Base-by-base conservation (phyloP, 176 grass and related monocot genomes). In the Neostapfia colusana region DNA sequence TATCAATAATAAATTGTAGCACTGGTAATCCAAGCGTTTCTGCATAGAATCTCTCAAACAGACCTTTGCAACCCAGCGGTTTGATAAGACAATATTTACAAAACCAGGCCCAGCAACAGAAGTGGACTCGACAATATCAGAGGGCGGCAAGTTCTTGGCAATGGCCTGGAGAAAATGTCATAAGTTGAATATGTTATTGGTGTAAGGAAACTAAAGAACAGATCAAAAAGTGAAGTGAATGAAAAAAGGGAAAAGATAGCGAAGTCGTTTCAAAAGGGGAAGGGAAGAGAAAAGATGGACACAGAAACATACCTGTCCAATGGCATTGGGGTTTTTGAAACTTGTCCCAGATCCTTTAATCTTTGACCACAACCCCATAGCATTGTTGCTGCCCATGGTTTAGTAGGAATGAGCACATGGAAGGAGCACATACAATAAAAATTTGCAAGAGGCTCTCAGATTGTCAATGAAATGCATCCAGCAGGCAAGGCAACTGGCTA, bases 71-170 rank as follows among this genome's bases (percentile, higher is more conserved):
- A 99, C 84, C 92, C 96, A 99, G 75, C 42, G 74, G 61, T 88
- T 88, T 12, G 96, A 99, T 65, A 99, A 74, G 43, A 77, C 39
- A 66, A 99, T 95, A 83, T 99, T 99, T 46, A 99, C 96, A 85
- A 95, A 99, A 55, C 96, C 96, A 88, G 96, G 96, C 69, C 96
- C 89, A 65, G 96, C 96, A 45, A 95, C 87, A 79, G 92, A 92
- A 23, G 92, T 87, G 51, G 96, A 99, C 80, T 90, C 89, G 18
- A 99, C 90, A 57, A 99, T 90, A 26, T 95, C 92, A 70, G 80
- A 92, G 8, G 82, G 57, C 69, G 96, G 96, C 50, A 99, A 76
- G 38, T 99, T 99, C 71, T 81, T 83, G 4, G 89, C 82, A 84
- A 99, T 88, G 62, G 87, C 87, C 96, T 99, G 87, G 28, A 7